Conservation (phyloP, 1,139 yeast genomes). For the Scheffersomyces illinoinensis region DNA sequence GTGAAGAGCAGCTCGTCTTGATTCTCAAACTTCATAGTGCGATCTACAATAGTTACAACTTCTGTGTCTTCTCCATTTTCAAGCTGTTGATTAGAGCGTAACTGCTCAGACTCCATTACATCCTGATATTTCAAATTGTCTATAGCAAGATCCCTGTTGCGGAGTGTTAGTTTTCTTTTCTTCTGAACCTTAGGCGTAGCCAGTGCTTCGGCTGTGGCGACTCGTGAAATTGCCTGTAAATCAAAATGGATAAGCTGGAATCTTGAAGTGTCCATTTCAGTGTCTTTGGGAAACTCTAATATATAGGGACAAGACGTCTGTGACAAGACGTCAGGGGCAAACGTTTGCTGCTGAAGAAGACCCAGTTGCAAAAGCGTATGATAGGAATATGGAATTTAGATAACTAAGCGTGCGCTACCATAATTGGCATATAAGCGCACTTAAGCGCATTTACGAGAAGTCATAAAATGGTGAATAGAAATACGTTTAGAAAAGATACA, state of each 20-base stretch:
- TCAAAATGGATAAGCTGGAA: slow-evolving; percentile 13
- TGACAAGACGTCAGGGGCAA: background rate
- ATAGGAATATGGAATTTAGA: background rate
- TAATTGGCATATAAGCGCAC: background rate
- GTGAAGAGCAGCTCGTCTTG: background rate
- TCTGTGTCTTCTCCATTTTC: background rate
- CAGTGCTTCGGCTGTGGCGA: slow-evolving; percentile 5
- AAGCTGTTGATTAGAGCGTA: background rate
- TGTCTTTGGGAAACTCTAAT: background rate
- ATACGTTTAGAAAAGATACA: background rate
- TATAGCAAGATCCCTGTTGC: slow-evolving; percentile 6
- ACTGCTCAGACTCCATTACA: background rate
- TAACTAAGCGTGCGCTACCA: background rate
- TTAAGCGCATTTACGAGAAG: background rate
- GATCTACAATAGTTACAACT: background rate
- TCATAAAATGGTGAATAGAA: background rate
- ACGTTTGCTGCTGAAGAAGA: background rate
- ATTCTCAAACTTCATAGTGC: background rate
- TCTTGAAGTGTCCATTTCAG: background rate
- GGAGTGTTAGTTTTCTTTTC: slow-evolving; percentile 5
- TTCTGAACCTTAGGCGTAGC: slow-evolving; percentile 5
- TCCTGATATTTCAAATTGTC: slow-evolving; percentile 10
- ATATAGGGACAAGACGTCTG: background rate
- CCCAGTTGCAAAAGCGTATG: background rate
- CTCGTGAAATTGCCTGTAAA: slow-evolving; percentile 5